Percentiles rank a stretch among this genome's conserved stretches.
Conservation (phyloP, 768 basidiomycete genomes). For the Leccinum sublutescens region DNA sequence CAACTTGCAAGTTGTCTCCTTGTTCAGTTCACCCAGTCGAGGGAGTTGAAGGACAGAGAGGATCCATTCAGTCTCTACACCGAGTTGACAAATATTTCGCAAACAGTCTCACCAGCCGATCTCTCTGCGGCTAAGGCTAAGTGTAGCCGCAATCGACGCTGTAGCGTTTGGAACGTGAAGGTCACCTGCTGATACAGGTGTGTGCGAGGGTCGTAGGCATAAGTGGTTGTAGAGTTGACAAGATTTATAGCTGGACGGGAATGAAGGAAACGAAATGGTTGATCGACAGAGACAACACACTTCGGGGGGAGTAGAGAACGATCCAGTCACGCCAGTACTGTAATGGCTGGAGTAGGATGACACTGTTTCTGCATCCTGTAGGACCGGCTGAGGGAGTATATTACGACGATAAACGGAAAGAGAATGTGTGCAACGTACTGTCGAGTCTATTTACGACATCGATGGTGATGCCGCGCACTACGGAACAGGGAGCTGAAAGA, state of each 20-base stretch:
- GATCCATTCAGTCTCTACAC: no score
- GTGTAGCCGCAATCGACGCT: constrained; percentile 42
- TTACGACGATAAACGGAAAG: not conserved
- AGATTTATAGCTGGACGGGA: constrained; percentile 44
- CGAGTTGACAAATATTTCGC: no score
- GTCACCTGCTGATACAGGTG: constrained; percentile 74
- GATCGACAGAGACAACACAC: constrained; percentile 38
- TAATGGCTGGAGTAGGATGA: constrained; percentile 72
- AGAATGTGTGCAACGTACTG: constrained; percentile 44
- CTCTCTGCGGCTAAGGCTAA: no score
- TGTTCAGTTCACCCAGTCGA: no score
- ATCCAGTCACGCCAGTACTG: constrained; percentile 75
- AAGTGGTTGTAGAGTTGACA: constrained; percentile 72
- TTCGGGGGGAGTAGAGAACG: constrained; percentile 80
- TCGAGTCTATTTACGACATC: constrained; percentile 53
- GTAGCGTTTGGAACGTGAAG: constrained; percentile 64
- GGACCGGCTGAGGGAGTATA: constrained; percentile 63
- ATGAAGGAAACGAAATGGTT: not conserved
- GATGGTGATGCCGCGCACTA: constrained; percentile 68
- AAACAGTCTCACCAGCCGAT: no score
- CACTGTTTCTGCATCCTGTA: constrained; percentile 79
- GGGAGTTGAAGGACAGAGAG: no score
- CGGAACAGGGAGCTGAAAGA: constrained; percentile 66
- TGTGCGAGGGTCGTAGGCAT: constrained; percentile 72
- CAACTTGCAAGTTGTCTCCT: no score